Percentiles rank a stretch among this genome's conserved stretches.
These are phyloP conservation scores for Lophiotrema nucula DNA, from an alignment of 495 filamentous ascomycete species.

Conservation along the genomic window DNA sequence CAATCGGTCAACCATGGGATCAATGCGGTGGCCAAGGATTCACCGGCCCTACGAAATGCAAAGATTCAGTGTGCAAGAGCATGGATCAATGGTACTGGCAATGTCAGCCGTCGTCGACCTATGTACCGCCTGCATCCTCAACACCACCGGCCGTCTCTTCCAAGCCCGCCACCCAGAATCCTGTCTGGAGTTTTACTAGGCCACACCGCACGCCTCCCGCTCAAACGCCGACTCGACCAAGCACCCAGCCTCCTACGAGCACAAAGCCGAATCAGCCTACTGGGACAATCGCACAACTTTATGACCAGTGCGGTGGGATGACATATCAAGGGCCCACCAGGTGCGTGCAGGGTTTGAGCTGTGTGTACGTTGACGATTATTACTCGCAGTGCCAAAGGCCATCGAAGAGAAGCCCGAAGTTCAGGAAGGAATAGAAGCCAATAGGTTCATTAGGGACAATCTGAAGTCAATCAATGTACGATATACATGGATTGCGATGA, in stretches of 20 bases:
- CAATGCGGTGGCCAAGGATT: conserved; percentile 19
- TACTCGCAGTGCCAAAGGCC: conserved; percentile 20
- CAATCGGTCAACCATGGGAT: conserved; percentile 18
- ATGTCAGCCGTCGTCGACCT: not conserved
- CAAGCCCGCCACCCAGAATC: not conserved
- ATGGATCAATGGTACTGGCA: conserved; percentile 1
- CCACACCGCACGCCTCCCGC: not conserved
- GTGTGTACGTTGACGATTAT: conserved; percentile 5
- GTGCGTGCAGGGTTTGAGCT: conserved; percentile 9
- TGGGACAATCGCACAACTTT: conserved; percentile 6
- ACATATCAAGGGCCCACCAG: not conserved
- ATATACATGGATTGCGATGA: too few species aligned
- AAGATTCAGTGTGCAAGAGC: conserved; percentile 5
- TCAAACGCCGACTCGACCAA: not conserved
- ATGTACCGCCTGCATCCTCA: not conserved
- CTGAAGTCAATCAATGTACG: too few species aligned
- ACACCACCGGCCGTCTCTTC: not conserved
- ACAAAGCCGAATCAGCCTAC: not conserved
- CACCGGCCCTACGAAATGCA: conserved; percentile 12
- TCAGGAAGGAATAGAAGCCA: not conserved
- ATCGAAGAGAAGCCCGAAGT: not conserved
- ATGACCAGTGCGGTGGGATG: conserved; percentile 19
- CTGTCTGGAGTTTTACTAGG: not conserved
- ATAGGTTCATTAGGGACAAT: too few species aligned
- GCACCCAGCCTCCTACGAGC: not conserved